phyloP scores from a whole-genome alignment of 2,329 filamentous ascomycete genomes.

The Hypomyces rosellus region DNA sequence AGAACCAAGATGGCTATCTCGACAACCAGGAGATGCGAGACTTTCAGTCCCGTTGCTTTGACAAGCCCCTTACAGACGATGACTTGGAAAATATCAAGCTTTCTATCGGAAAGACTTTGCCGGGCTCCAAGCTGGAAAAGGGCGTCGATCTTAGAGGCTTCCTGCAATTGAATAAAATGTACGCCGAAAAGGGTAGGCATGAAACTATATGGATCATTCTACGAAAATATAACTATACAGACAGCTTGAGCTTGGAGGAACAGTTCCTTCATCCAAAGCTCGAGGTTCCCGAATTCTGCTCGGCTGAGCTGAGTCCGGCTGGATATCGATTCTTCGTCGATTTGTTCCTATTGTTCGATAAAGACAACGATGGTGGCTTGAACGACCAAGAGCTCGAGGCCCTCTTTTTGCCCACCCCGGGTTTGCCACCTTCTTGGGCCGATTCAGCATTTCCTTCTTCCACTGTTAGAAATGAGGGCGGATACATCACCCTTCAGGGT shows the following conservation, averaged over 20 bases:
- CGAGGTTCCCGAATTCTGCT: slow-evolving; percentile 86
- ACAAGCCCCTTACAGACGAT: slow-evolving; percentile 72
- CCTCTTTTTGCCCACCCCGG: slow-evolving; percentile 88
- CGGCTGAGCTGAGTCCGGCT: slow-evolving; percentile 85
- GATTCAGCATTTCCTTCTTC: slow-evolving; percentile 88
- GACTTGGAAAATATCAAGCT: slow-evolving; percentile 89
- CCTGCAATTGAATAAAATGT: slow-evolving; percentile 86
- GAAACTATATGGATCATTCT: slow-evolving; percentile 98
- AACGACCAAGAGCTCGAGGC: slow-evolving; percentile 80
- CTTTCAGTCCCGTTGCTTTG: slow-evolving; percentile 89
- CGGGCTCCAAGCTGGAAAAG: slow-evolving; percentile 54
- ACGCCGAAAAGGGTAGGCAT: slow-evolving; percentile 93
- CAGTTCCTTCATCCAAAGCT: slow-evolving; percentile 89
- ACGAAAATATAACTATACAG: slow-evolving; percentile 91
- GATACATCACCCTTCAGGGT: slow-evolving; percentile 90
- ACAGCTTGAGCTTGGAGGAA: slow-evolving; percentile 87
- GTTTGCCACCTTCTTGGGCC: slow-evolving; percentile 77
- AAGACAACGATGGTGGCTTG: slow-evolving; percentile 93
- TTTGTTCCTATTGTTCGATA: slow-evolving; percentile 88
- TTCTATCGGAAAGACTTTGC: slow-evolving; percentile 66
- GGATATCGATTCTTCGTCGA: slow-evolving; percentile 98
- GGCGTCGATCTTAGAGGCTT: slow-evolving; percentile 83
- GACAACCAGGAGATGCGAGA: slow-evolving; percentile 86
- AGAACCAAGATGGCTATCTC: slow-evolving; percentile 88
- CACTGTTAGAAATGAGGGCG: slow-evolving; percentile 90